These are phyloP conservation scores for Leishmania guyanensis DNA, from an alignment of 208 protist genomes.

Conservation along the genomic window DNA sequence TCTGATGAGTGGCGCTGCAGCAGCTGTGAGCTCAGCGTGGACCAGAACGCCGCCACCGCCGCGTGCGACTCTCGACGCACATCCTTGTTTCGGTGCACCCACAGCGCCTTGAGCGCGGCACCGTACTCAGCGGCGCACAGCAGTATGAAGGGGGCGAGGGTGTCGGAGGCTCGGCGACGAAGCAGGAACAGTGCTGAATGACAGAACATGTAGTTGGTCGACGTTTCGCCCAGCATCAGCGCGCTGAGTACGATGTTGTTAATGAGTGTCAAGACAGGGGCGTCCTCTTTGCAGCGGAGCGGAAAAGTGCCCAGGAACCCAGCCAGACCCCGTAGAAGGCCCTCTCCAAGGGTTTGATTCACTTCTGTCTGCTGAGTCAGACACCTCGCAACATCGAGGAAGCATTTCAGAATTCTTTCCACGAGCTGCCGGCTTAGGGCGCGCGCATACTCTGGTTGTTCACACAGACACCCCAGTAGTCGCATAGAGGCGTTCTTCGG, in stretches of 20 bases:
- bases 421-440: neutral
- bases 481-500: constrained; percentile 35
- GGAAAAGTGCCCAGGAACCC: constrained; percentile 40
- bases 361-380: constrained; percentile 20
- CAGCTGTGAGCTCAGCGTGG: constrained; percentile 33
- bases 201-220: constrained; percentile 41
- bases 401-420: constrained; percentile 6
- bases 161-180: constrained; percentile 13
- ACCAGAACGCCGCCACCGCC: constrained; percentile 43
- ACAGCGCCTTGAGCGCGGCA: constrained; percentile 30
- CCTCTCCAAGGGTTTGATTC: constrained; percentile 45
- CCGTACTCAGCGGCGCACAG: constrained; percentile 30
- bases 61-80: constrained; percentile 44
- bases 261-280: constrained; percentile 24
- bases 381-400: constrained; percentile 25
- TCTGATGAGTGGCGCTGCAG: neutral
- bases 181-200: constrained; percentile 54
- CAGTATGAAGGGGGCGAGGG: constrained; percentile 37
- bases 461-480: constrained; percentile 25
- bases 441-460: neutral
- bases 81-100: constrained; percentile 60
- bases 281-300: constrained; percentile 13
- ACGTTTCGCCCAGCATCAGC: constrained; percentile 24
- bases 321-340: constrained; percentile 42
- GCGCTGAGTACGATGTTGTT: constrained; percentile 47